Percentiles rank a stretch among this genome's conserved stretches.
Conservation (phyloP, 176 grass and related monocot genomes). For the Phoenix roebelenii region DNA sequence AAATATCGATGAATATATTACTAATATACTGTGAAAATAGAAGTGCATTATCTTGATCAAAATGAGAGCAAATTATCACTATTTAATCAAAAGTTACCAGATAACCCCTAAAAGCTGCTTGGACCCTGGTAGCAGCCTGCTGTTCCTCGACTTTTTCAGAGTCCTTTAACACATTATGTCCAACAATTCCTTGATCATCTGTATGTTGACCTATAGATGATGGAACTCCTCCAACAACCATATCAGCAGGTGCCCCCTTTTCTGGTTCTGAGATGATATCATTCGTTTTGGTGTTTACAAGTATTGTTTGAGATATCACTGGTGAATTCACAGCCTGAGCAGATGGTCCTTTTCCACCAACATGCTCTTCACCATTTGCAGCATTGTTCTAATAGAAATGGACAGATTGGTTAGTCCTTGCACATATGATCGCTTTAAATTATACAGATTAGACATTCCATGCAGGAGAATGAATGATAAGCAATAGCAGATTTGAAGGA, state of each 20-base stretch:
- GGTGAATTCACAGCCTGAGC: slow-evolving; percentile 38
- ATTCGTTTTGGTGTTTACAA: slow-evolving; percentile 34
- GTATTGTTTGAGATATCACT: slow-evolving; percentile 61
- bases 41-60: neutral
- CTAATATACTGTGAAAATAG: neutral
- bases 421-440: no score
- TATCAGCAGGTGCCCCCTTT: slow-evolving; percentile 30
- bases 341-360: slow-evolving; percentile 33
- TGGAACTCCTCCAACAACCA: slow-evolving; percentile 2
- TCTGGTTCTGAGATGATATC: slow-evolving; percentile 16
- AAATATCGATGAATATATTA: no score
- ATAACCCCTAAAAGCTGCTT: slow-evolving; percentile 92
- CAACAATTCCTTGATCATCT: slow-evolving; percentile 25
- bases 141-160: slow-evolving; percentile 42
- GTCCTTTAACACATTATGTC: slow-evolving; percentile 19
- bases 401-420: neutral
- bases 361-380: slow-evolving; percentile 31
- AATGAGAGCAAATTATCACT: no score
- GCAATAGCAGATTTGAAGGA: no score
- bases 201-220: slow-evolving; percentile 25
- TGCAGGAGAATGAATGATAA: no score
- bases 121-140: slow-evolving; percentile 68
- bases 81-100: slow-evolving; percentile 30
- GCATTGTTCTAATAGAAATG: slow-evolving; percentile 33
- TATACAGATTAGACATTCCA: no score